A percentile compares a stretch with the other conserved stretches of the same genome.
Conservation (phyloP, 2,329 filamentous ascomycete species). For the Lachnellula arida region DNA sequence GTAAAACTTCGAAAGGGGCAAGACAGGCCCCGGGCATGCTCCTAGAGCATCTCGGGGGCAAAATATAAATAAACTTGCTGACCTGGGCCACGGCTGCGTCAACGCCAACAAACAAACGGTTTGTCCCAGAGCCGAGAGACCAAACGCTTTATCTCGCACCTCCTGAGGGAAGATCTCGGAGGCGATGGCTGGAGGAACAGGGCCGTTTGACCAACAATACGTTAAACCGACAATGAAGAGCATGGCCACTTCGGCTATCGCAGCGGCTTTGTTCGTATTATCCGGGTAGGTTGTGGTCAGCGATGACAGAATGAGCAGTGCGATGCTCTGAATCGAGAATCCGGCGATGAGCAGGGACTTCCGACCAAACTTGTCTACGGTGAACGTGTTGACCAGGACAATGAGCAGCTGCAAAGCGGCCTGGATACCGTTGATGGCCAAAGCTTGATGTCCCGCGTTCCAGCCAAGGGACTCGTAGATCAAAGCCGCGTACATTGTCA, state of each 20-base stretch:
- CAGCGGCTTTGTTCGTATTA: constrained; percentile 36
- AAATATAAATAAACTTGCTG: no score
- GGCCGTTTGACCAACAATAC: constrained; percentile 39
- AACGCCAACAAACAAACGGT: constrained; percentile 36
- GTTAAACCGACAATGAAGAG: constrained; percentile 40
- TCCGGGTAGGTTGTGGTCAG: constrained; percentile 36
- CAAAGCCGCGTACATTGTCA: constrained; percentile 66
- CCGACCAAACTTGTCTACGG: constrained; percentile 65
- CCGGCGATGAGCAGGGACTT: constrained; percentile 65
- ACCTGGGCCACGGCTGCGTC: constrained; percentile 37
- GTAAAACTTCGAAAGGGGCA: no score
- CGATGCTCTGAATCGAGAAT: constrained; percentile 36
- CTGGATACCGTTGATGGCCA: constrained; percentile 68
- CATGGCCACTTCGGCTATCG: constrained; percentile 38
- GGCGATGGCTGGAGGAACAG: constrained; percentile 34
- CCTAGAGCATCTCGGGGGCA: no score
- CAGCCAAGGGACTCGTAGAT: constrained; percentile 65
- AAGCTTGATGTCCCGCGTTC: constrained; percentile 54
- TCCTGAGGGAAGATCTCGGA: constrained; percentile 39
- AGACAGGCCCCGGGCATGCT: no score
- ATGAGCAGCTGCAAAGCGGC: constrained; percentile 55
- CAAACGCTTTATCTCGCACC: constrained; percentile 38
- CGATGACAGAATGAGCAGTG: constrained; percentile 35
- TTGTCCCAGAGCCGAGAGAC: constrained; percentile 34
- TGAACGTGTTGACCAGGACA: constrained; percentile 68